Evolutionary conservation across 169 alveolate genomes (phyloP), one percentile per base, ranked within the genome.

Genomic region (Cryptosporidium xiaoi): DNA sequence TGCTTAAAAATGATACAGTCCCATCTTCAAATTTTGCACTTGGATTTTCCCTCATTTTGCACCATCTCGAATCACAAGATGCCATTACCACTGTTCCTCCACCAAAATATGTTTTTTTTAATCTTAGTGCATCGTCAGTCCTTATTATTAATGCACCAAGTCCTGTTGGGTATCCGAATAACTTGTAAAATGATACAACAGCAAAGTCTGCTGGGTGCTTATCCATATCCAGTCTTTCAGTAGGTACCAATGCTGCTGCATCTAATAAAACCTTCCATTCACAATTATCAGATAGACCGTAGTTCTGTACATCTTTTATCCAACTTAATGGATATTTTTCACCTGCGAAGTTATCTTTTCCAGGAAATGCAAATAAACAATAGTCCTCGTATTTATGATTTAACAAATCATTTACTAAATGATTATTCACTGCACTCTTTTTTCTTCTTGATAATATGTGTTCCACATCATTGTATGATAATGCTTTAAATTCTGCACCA

Each of bases 101-200:
- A 10, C 93, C 93, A 69, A 83, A 91, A 40, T 91, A 91, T 13
- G 71, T 83, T 67, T 89, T 91, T 33, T 77, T 71, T 34, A 91
- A 66, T 51, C 15, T 64, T 48, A 12, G 24, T 46, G 68, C 90
- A 13, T 51, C 83, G 4, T 82, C 87, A 8, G 64, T 56, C 20
- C 58, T 67, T 24, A 60, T 66, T 15, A 91, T 36, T 48, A 91
- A 71, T 18, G 91, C 92, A 16, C 93, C 93, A n/a, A 91, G 58
- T 13, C 93, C 93, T 15, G 93, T 91, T 24, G 93, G 93, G 56
- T 91, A 85, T 8, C 93, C 93, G 67, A 91, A 91, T 60, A 91
- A 82, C 66, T 91, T 91, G 83, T 91, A 91, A 71, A 91, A 91
- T 12, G 93, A 91, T 3, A 91, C 12, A 64, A 85, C 91, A 8